A percentile compares a stretch with the other conserved stretches of the same genome.
phyloP scores from a whole-genome alignment of 1,284 basidiomycete genomes.

The Schizopora paradoxa region DNA sequence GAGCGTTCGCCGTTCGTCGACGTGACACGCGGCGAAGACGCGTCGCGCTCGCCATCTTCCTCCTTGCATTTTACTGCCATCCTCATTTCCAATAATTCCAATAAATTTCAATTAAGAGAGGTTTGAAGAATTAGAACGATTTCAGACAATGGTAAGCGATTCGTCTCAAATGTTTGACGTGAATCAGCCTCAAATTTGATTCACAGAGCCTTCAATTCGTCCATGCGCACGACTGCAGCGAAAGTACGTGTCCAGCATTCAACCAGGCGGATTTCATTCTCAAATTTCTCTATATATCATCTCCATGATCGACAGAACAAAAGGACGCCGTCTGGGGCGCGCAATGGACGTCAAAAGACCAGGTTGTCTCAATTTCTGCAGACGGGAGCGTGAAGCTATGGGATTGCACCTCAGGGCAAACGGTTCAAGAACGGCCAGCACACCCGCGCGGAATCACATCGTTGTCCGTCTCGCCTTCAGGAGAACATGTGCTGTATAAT shows the following conservation, averaged over 20 bases:
- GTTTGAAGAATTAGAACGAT: too few relatives aligned
- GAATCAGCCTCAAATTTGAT: too few relatives aligned
- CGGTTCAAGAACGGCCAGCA: slow-evolving; percentile 53
- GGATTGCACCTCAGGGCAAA: slow-evolving; percentile 59
- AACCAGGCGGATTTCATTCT: slow-evolving; percentile 4
- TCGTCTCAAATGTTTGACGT: too few relatives aligned
- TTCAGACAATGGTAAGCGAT: too few relatives aligned
- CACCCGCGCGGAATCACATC: slow-evolving; percentile 75
- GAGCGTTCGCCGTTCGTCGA: too few relatives aligned
- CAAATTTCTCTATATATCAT: background rate
- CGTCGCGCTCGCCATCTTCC: too few relatives aligned
- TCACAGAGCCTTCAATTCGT: slow-evolving; percentile 67
- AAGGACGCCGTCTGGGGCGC: slow-evolving; percentile 78
- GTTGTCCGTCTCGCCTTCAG: slow-evolving; percentile 61
- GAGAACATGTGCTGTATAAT: slow-evolving; percentile 63
- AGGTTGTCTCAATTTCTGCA: slow-evolving; percentile 63
- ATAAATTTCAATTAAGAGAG: too few relatives aligned
- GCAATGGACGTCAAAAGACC: slow-evolving; percentile 66
- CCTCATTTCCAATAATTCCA: too few relatives aligned
- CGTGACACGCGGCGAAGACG: too few relatives aligned
- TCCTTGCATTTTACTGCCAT: too few relatives aligned
- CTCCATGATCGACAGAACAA: slow-evolving; percentile 50
- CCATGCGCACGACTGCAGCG: slow-evolving; percentile 63
- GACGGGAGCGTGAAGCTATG: slow-evolving; percentile 72
- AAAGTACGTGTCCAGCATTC: slow-evolving; percentile 46